These are phyloP conservation scores for Alternaria metachromatica DNA, from an alignment of 2,329 filamentous ascomycete species.

Conservation along the genomic window DNA sequence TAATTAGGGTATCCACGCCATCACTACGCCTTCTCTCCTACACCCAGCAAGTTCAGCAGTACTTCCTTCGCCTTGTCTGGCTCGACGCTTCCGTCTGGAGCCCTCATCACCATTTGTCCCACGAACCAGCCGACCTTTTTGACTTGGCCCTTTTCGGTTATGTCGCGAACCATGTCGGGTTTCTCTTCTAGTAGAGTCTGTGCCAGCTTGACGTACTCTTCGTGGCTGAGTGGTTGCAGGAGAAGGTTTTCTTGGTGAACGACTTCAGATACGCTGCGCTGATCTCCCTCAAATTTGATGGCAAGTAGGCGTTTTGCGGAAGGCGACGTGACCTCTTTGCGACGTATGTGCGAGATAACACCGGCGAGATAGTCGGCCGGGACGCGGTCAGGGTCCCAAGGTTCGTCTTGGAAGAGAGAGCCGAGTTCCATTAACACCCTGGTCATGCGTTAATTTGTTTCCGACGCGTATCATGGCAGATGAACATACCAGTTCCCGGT, in stretches of 20 bases:
- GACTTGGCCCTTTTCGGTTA: constrained; percentile 64
- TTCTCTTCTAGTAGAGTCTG: constrained; percentile 61
- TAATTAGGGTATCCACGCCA: constrained; percentile 5
- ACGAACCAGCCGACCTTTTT: constrained; percentile 74
- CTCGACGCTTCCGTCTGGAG: constrained; percentile 67
- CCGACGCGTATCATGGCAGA: background rate
- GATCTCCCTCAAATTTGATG: constrained; percentile 60
- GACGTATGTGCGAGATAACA: constrained; percentile 51
- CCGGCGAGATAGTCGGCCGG: constrained; percentile 51
- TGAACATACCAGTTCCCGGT: constrained; percentile 63
- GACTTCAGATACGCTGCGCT: constrained; percentile 58
- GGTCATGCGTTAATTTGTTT: constrained; percentile 4
- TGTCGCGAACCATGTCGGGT: constrained; percentile 64
- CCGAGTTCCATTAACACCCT: constrained; percentile 61
- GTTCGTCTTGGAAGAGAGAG: constrained; percentile 52
- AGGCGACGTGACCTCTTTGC: constrained; percentile 57
- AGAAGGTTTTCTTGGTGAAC: constrained; percentile 64
- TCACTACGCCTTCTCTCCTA: constrained; percentile 4
- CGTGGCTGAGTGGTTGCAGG: constrained; percentile 61
- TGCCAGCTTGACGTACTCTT: constrained; percentile 64
- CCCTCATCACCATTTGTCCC: constrained; percentile 70
- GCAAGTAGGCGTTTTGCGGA: constrained; percentile 67
- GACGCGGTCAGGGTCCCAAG: constrained; percentile 53
- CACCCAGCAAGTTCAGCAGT: constrained; percentile 57
- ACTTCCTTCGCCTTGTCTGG: constrained; percentile 64